Evolutionary conservation across 352 stramenopile species (phyloP).

Genomic region (Albugo candida): DNA sequence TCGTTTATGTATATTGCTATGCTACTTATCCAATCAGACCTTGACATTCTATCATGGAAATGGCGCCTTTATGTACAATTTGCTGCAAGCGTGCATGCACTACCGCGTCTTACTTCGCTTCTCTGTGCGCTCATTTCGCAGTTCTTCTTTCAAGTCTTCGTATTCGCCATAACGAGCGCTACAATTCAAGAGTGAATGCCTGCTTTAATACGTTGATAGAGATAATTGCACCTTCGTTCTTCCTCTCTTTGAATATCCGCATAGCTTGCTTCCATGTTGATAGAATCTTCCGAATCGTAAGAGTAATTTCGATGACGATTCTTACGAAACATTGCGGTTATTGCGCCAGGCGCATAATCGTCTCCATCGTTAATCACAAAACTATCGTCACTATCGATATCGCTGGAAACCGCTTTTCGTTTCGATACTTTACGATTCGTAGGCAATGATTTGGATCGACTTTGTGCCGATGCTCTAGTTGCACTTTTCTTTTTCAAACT

Average conservation of each 20-base stretch:
- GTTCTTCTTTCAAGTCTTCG: slow-evolving; percentile 65
- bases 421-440: slow-evolving; percentile 11
- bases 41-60: no score
- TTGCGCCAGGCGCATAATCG: slow-evolving; percentile 51
- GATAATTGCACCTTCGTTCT: slow-evolving; percentile 33
- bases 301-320: slow-evolving; percentile 42
- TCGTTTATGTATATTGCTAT: no score
- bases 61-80: no score
- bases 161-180: slow-evolving; percentile 62
- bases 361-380: slow-evolving; percentile 70
- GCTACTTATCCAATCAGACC: no score
- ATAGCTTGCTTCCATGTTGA: slow-evolving; percentile 72
- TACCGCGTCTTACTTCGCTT: no score
- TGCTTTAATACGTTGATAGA: neutral
- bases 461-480: slow-evolving; percentile 12
- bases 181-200: neutral
- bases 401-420: slow-evolving; percentile 38
- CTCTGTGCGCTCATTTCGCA: slow-evolving; percentile 35
- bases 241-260: slow-evolving; percentile 77
- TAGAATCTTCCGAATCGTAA: slow-evolving; percentile 58
- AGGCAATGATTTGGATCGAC: slow-evolving; percentile 6
- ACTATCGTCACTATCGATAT: slow-evolving; percentile 76
- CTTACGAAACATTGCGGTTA: slow-evolving; percentile 44
- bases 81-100: no score
- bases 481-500: slow-evolving; percentile 55